Conservation (phyloP, 768 basidiomycete species). For the Cubamyces lactineus region DNA sequence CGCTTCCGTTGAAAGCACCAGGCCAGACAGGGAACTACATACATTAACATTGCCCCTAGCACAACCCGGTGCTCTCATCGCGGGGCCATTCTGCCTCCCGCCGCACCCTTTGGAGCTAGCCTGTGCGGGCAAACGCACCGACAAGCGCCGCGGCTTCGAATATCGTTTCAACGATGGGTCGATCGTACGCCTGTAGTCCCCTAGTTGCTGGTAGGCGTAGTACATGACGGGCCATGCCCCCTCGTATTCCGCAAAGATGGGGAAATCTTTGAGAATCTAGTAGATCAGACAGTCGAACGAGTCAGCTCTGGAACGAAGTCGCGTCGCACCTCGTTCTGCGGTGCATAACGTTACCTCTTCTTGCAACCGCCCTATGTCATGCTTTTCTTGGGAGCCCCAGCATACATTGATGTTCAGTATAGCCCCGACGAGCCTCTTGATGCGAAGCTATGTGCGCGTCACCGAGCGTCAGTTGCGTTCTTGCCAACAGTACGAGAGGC, state of each 20-base stretch:
- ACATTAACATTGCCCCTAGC: too few relatives aligned
- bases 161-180: not conserved
- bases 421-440: not conserved
- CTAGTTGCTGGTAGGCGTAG: not conserved
- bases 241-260: conserved; percentile 1
- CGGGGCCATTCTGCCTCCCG: too few relatives aligned
- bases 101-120: too few relatives aligned
- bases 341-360: not conserved
- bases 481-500: too few relatives aligned
- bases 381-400: not conserved
- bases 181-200: not conserved
- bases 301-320: not conserved
- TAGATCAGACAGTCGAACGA: not conserved
- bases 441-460: not conserved
- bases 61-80: too few relatives aligned
- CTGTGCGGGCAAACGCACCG: not conserved
- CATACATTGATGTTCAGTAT: not conserved
- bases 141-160: not conserved
- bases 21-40: too few relatives aligned
- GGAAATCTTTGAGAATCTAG: not conserved
- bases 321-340: not conserved
- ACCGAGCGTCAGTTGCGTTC: too few relatives aligned
- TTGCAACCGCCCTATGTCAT: not conserved
- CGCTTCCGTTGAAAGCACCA: too few relatives aligned
- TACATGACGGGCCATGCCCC: conserved; percentile 6